Conservation (phyloP, 1,284 basidiomycete species). For the Trametes hirsuta region DNA sequence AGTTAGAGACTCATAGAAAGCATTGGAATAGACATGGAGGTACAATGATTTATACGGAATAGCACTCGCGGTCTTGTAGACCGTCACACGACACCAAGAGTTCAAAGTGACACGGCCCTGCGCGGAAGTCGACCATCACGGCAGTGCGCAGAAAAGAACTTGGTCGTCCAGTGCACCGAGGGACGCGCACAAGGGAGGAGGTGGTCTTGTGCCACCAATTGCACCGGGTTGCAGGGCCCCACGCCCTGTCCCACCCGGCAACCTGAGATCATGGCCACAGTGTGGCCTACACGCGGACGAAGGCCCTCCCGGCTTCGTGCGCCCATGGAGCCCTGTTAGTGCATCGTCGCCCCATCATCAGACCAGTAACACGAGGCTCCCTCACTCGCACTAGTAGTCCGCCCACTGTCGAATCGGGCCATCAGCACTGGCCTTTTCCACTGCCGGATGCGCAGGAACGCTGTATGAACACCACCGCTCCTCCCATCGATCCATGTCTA, state of each 20-base stretch:
- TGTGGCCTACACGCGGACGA: conserved; percentile 15
- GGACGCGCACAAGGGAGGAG: background rate
- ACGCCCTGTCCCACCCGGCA: background rate
- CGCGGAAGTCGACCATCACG: too few relatives aligned
- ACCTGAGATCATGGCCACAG: conserved; percentile 14
- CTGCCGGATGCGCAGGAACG: background rate
- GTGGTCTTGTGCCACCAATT: conserved; percentile 23
- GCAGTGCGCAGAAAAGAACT: background rate
- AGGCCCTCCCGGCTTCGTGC: conserved; percentile 16
- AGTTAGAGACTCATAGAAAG: too few relatives aligned
- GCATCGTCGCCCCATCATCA: conserved; percentile 3
- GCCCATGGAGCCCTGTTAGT: conserved; percentile 13
- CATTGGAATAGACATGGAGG: too few relatives aligned
- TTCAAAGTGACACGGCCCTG: background rate
- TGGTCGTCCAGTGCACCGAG: background rate
- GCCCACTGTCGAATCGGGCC: conserved; percentile 5
- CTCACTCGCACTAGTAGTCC: background rate
- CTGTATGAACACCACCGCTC: conserved; percentile 4
- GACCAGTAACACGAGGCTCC: background rate
- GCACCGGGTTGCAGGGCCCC: conserved; percentile 16
- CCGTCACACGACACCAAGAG: background rate
- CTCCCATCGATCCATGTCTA: conserved; percentile 3
- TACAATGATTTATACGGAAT: background rate
- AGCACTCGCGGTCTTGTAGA: background rate
- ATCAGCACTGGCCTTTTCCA: conserved; percentile 7